Evolutionary conservation across 2,329 filamentous ascomycete genomes (phyloP).

Genomic region (Microdochium trichocladiopsis): DNA sequence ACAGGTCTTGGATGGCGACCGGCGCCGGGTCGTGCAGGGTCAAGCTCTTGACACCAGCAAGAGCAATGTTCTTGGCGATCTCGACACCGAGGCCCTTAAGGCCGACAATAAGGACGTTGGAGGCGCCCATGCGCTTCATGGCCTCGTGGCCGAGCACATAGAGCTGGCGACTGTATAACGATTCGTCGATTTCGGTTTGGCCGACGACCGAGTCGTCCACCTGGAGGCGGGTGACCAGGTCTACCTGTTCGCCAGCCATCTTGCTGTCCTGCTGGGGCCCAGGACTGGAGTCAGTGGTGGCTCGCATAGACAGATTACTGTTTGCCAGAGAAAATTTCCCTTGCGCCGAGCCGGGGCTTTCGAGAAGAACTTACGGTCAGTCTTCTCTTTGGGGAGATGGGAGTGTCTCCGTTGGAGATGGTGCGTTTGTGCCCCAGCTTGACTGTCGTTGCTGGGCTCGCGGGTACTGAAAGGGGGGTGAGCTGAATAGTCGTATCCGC

Average conservation of each 20-base stretch:
- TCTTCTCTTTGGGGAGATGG: slow-evolving; percentile 49
- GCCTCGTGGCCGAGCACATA: slow-evolving; percentile 70
- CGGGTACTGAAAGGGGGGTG: not conserved
- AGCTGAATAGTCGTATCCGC: not conserved
- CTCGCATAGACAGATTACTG: not conserved
- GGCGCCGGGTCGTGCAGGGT: slow-evolving; percentile 87
- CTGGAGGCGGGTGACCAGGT: slow-evolving; percentile 59
- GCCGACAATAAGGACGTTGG: slow-evolving; percentile 87
- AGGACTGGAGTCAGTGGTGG: slow-evolving; percentile 7
- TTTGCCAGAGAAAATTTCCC: not conserved
- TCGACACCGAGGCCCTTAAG: slow-evolving; percentile 93
- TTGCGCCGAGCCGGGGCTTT: not conserved
- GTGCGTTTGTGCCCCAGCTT: slow-evolving; percentile 55
- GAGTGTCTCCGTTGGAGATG: slow-evolving; percentile 50
- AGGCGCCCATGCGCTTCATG: slow-evolving; percentile 98
- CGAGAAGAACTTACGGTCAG: slow-evolving; percentile 46
- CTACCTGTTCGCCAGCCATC: slow-evolving; percentile 44
- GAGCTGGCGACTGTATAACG: slow-evolving; percentile 67
- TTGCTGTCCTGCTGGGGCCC: slow-evolving; percentile 35
- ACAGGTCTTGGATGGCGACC: slow-evolving; percentile 79
- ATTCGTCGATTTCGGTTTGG: slow-evolving; percentile 60
- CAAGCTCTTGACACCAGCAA: slow-evolving; percentile 95
- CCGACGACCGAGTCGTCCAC: slow-evolving; percentile 53
- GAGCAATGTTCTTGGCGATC: slow-evolving; percentile 96
- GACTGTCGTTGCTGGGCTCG: slow-evolving; percentile 18